These are phyloP conservation scores for Ceratocystis variospora DNA, from an alignment of 2,329 filamentous ascomycete genomes.

Conservation along the genomic window DNA sequence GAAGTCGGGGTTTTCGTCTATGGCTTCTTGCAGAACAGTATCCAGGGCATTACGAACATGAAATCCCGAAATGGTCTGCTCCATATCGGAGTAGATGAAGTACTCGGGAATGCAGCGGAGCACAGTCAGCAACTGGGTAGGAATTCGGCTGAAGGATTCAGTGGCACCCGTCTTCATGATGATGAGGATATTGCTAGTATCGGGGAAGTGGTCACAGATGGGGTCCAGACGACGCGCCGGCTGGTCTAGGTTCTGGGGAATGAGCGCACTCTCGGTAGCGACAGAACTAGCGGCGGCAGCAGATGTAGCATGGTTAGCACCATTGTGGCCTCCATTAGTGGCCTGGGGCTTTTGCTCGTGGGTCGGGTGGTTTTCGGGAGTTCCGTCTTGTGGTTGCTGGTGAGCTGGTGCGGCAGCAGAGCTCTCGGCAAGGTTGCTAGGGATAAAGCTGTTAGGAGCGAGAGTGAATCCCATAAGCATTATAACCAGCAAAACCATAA, in stretches of 20 bases:
- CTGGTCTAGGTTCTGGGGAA: conserved; percentile 15
- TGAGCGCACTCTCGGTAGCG: conserved; percentile 4
- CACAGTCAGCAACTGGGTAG: conserved; percentile 41
- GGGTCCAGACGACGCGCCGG: conserved; percentile 22
- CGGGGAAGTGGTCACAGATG: conserved; percentile 30
- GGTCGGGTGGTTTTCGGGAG: not conserved
- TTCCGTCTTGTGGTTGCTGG: conserved; percentile 8
- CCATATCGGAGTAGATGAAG: conserved; percentile 45
- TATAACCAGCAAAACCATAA: conserved; percentile 14
- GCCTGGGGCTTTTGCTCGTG: not conserved
- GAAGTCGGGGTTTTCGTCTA: conserved; percentile 37
- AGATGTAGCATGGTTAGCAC: not conserved
- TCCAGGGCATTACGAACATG: conserved; percentile 35
- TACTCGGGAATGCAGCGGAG: conserved; percentile 38
- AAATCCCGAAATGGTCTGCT: conserved; percentile 33
- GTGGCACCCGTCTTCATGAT: conserved; percentile 46
- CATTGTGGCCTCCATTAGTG: not conserved
- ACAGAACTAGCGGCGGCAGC: conserved; percentile 4
- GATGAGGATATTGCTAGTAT: conserved; percentile 35
- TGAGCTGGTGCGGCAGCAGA: conserved; percentile 13
- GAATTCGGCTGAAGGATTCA: conserved; percentile 38
- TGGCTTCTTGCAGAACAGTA: conserved; percentile 31
- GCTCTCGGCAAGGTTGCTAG: not conserved
- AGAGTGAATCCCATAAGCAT: conserved; percentile 18
- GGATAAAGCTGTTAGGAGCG: conserved; percentile 13